Evolutionary conservation across 768 basidiomycete genomes (phyloP), one percentile per base, ranked within the genome.

Genomic region (Suillus ampliporus): DNA sequence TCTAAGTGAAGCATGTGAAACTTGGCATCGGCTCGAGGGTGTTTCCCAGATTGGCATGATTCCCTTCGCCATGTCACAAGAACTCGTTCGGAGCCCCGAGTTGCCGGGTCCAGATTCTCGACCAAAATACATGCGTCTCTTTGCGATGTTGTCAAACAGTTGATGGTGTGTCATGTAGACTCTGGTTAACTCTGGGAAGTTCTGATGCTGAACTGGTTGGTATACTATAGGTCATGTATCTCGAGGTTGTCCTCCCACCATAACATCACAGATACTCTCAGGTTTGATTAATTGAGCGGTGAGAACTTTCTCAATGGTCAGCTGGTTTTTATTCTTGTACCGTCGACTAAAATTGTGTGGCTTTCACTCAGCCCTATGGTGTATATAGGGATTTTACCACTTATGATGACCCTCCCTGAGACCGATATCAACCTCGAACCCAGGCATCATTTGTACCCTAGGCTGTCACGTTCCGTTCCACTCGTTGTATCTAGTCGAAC

Each of bases 281-380:
- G 23, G 23, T 26, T 17, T 23, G 53, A 23, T 5, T 15, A 54
- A n/a, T 26, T 38, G 23, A 1, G 5, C 17, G 23, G 17, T 40
- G 53, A 38, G 21, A 56, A 38, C 10, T 38, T 40, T 56, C 23
- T 23, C 10, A 15, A 56, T 19, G 5, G n/a, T 56, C 53, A 38
- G 23, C 53, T 54, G 37, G 37, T 23, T 38, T 50, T 54, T 54
- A 38, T 38, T 38, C 37, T 26, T 54, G 53, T 23, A 38, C 37
- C 14, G 5, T 26, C 9, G 17, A 26, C 53, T 56, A 56, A 56
- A 40, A 26, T 19, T 56, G 9, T 11, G 37, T 23, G 21, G 23
- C 5, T 40, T 5, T 56, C 37, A 40, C 37, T 56, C 53, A 23
- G 23, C 23, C n/a, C 10, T 11, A 40, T 19, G 23, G 5, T 56